Evolutionary conservation across 108 stramenopile genomes (phyloP).

Genomic region (Aurantiochytrium sp.): DNA sequence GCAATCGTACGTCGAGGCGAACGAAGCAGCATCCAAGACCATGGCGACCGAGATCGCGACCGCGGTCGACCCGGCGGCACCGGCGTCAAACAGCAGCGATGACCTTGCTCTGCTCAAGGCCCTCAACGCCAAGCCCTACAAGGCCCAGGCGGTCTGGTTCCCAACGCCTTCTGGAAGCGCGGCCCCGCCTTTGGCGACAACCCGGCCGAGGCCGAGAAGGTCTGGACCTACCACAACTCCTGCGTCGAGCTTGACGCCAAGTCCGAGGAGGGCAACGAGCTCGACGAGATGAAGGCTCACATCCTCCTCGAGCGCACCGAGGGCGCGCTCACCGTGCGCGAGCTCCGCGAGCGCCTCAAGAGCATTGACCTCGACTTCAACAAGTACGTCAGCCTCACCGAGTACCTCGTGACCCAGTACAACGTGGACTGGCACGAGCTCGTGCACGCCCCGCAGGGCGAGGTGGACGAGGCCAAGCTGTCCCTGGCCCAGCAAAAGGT

Average conservation of each 20-base stretch:
- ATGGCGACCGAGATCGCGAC: too few relatives aligned
- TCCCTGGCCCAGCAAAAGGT: not conserved
- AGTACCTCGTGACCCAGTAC: not conserved
- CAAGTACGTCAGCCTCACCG: not conserved
- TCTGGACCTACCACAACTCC: not conserved
- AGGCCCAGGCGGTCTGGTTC: constrained; percentile 27
- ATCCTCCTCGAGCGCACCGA: not conserved
- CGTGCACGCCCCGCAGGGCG: constrained; percentile 24
- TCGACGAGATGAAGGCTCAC: not conserved
- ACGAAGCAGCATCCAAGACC: too few relatives aligned
- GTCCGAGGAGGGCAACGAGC: not conserved
- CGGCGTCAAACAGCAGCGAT: too few relatives aligned
- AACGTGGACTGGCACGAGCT: not conserved
- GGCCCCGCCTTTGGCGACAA: not conserved
- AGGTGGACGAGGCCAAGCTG: not conserved
- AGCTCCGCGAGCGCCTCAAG: constrained; percentile 17
- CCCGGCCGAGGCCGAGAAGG: not conserved
- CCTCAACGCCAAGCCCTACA: constrained; percentile 2
- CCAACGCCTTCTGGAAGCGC: constrained; percentile 12
- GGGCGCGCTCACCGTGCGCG: not conserved
- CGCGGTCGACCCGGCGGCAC: too few relatives aligned
- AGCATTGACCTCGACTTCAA: constrained; percentile 22
- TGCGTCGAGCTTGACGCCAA: constrained; percentile 6
- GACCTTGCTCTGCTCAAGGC: not conserved
- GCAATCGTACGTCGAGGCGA: too few relatives aligned